phyloP scores from a whole-genome alignment of 306 rosid species.

The Boehmeria nivea region DNA sequence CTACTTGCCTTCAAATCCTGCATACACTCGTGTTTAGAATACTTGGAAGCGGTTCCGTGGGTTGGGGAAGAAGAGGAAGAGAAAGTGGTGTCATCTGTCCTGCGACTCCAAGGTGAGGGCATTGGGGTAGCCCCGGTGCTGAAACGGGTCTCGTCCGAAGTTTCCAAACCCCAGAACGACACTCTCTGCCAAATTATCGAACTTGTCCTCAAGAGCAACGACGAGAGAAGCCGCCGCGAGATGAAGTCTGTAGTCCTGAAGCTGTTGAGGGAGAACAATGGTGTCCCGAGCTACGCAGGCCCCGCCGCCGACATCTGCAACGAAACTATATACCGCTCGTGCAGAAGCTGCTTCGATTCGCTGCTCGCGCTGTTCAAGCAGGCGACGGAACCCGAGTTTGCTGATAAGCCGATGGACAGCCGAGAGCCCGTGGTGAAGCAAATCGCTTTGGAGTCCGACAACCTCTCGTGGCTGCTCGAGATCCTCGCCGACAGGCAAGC shows the following conservation, averaged over 20 bases:
- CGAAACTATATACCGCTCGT: constrained; percentile 54
- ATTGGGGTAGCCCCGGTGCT: constrained; percentile 62
- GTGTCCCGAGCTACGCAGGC: constrained; percentile 36
- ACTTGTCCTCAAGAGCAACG: constrained; percentile 83
- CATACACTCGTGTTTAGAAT: constrained; percentile 76
- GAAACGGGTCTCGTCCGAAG: constrained; percentile 80
- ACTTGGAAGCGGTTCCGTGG: constrained; percentile 97
- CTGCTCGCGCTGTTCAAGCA: constrained; percentile 59
- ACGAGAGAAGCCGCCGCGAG: constrained; percentile 84
- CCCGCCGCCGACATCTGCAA: constrained; percentile 50
- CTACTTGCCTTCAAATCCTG: constrained; percentile 68
- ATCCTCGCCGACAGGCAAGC: constrained; percentile 75
- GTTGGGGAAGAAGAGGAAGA: constrained; percentile 93
- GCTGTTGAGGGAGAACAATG: constrained; percentile 73
- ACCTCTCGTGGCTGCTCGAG: constrained; percentile 82
- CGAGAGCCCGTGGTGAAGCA: constrained; percentile 56
- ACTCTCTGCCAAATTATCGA: constrained; percentile 67
- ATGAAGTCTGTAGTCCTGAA: constrained; percentile 81
- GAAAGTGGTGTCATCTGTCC: constrained; percentile 67
- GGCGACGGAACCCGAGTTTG: constrained; percentile 50
- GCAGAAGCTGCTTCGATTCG: constrained; percentile 54
- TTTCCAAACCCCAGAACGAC: constrained; percentile 53
- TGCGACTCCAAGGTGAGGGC: constrained; percentile 69
- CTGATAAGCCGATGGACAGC: constrained; percentile 30
- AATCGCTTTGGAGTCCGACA: constrained; percentile 74